Base-by-base conservation (phyloP, 164 flowering plant species). In the Annona squamosa region DNA sequence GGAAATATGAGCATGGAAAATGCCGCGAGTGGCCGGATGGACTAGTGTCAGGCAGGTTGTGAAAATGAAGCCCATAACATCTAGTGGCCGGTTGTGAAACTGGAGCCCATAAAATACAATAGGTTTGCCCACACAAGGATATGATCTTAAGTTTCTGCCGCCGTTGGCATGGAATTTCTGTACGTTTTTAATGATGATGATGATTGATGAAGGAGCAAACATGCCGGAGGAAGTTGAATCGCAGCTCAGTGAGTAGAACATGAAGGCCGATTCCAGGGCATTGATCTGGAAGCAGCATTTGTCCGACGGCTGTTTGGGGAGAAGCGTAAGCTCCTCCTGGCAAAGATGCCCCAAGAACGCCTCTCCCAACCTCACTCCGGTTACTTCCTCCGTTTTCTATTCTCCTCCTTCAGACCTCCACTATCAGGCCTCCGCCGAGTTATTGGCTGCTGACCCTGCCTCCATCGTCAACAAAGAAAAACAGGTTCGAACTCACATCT, bases 311-410 rank as follows among this genome's bases (percentile, higher is more conserved):
- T 26, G 71, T 41, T 44, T 70, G 45, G 18, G 45, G 1, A 4
- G 44, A 13, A 72, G 73, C 75, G 45, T 67, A 66, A 67, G 18
- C 37, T 72, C 76, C 17, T 64, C 69, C 46, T 10, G 63, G 67
- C 71, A 71, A 46, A 59, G 37, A 17, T 69, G 67, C 68, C 74
- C 79, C 7, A 70, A n/a, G 43, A 70, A 79, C n/a, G 79, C 81
- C 10, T 73, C 79, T 16, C 81, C 79, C 46, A 67, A 65, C 19
- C 73, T 74, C 69, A 76, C 77, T 71, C 72, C 72, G 9, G 42
- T 69, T 37, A 70, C 18, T 63, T 19, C 17, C 63, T 5, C 56
- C 44, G 48, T 69, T 3, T 44, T 61, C 43, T 71, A 66, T n/a
- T 19, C 65, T 63, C 65, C 65, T 66, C 48, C 70, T 12, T 56